Base-by-base conservation (phyloP, 2,329 filamentous ascomycete species). In the Geosmithia morbida region DNA sequence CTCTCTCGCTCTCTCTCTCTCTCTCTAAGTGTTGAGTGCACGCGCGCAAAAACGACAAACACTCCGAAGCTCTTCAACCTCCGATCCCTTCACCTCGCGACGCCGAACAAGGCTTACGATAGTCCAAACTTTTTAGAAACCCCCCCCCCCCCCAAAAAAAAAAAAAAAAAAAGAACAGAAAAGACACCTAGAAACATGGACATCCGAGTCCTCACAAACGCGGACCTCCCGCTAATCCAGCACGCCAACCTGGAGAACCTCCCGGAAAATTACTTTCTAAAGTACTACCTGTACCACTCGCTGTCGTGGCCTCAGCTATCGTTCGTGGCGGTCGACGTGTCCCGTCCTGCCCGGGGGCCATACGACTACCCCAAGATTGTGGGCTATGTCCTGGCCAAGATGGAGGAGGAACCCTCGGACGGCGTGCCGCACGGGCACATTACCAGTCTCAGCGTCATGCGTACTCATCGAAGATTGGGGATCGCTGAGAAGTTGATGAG, bases 211-310 rank as follows among this genome's bases (percentile, higher is more conserved):
- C 81, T 98, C 55, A 83, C 79, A 55, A 74, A 87, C 53, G 84
- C 80, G 53, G 87, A 94, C 68, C 85, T 94, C 54, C 87, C 87
- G 55, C 82, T 92, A 61, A 88, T 98, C 62, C 92, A 98, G 70
- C 88, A 94, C 66, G 90, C 90, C 62, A 97, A 98, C 73, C 89
- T 98, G 63, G 94, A 94, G 65, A 98, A 98, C 72, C 77, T 98
- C 47, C 92, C 92, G 54, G 92, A 98, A 68, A 98, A 98, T 75
- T 98, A 98, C 78, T 97, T 97, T 66, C 86, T 95, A 69, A 98
- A 98, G 77, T 98, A 98, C 76, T 98, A 98, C 72, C 81, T 98
- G 60, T 98, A 98, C 77, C 92, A 98, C 68, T 89, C 90, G 16
- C 81, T 97, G 55, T 94, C 88, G 57, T 98, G 92, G 92, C 92